Conservation (phyloP, 352 stramenopile species). For the Globisporangium orthogonon region DNA sequence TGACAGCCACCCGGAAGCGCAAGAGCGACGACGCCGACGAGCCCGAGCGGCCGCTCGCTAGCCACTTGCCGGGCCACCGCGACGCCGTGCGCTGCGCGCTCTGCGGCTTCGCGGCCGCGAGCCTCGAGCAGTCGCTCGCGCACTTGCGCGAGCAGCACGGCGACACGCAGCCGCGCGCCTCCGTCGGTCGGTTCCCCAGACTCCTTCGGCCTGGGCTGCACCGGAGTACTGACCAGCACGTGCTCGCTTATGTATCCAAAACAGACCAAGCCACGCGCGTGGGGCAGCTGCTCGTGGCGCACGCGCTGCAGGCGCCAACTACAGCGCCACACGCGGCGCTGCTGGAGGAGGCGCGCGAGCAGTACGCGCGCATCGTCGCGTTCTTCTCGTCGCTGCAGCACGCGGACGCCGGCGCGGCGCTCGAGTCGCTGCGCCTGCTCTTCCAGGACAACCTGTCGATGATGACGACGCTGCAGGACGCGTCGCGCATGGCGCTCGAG, state of each 20-base stretch:
- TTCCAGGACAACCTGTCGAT: slow-evolving; percentile 28
- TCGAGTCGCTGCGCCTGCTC: slow-evolving; percentile 30
- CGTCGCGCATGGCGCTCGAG: slow-evolving; percentile 16
- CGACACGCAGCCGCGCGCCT: not conserved
- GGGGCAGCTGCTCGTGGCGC: slow-evolving; percentile 50
- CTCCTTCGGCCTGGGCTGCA: too few species aligned
- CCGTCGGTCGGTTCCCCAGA: not conserved
- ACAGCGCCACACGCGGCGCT: slow-evolving; percentile 20
- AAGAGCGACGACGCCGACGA: slow-evolving; percentile 25
- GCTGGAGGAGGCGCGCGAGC: slow-evolving; percentile 42
- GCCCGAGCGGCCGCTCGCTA: slow-evolving; percentile 10
- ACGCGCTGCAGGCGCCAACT: slow-evolving; percentile 20
- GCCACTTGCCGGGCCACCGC: slow-evolving; percentile 3
- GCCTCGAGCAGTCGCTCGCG: slow-evolving; percentile 43
- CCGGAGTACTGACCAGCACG: not conserved
- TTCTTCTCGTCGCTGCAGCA: slow-evolving; percentile 33
- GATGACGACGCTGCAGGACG: slow-evolving; percentile 40
- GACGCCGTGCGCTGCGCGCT: slow-evolving; percentile 23
- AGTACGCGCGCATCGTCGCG: slow-evolving; percentile 29
- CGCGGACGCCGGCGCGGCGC: slow-evolving; percentile 30
- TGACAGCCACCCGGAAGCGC: slow-evolving; percentile 45
- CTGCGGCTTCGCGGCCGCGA: slow-evolving; percentile 35
- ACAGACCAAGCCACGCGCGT: slow-evolving; percentile 47
- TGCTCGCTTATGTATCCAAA: too few species aligned
- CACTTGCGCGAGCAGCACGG: slow-evolving; percentile 38